Evolutionary conservation across 129 eudicot genomes (phyloP).

Genomic region (Mikania micrantha): DNA sequence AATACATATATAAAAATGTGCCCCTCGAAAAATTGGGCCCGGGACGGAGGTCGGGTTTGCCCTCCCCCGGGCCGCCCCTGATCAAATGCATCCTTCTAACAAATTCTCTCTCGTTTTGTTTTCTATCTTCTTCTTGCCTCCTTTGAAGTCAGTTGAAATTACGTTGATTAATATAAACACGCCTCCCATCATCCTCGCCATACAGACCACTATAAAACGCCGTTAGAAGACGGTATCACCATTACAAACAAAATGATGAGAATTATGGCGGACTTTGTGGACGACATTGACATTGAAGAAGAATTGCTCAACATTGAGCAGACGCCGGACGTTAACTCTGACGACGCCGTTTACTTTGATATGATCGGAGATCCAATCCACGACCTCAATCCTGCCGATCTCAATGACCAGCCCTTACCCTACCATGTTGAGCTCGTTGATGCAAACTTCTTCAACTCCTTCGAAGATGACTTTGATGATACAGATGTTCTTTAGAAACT

Average conservation of each 20-base stretch:
- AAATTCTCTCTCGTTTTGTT: not conserved
- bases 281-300: not conserved
- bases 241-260: not conserved
- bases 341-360: not conserved
- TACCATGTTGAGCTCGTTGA: not conserved
- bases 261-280: not conserved
- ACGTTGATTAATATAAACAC: not conserved
- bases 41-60: too few species aligned
- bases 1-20: too few species aligned
- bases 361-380: not conserved
- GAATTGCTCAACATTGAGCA: not conserved
- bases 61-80: too few species aligned
- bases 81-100: not conserved
- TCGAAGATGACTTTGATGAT: slow-evolving; percentile 4
- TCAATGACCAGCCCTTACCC: not conserved
- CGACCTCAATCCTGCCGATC: not conserved
- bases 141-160: too few species aligned
- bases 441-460: not conserved
- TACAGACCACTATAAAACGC: not conserved
- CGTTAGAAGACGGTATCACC: too few species aligned
- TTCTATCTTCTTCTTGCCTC: too few species aligned
- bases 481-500: not conserved
- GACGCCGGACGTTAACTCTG: not conserved
- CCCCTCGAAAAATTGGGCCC: too few species aligned
- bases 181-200: not conserved